A percentile compares a stretch with the other conserved stretches of the same genome.
Evolutionary conservation across 148 eudicot genomes (phyloP).

Genomic region (Camellia lanceoleosa): DNA sequence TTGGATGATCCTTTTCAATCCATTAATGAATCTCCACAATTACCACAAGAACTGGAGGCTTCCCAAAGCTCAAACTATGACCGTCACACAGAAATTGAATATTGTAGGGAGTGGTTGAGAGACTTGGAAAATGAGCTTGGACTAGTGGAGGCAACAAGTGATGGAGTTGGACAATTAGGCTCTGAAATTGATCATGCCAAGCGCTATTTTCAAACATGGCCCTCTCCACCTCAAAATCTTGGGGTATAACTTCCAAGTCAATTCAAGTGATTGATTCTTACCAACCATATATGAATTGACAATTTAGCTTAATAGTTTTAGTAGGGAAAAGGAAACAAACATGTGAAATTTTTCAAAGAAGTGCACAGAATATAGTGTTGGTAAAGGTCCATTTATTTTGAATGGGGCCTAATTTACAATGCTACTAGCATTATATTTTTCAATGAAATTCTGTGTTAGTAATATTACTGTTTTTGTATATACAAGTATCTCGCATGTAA

Average conservation of each 20-base stretch:
- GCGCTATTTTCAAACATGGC: background rate
- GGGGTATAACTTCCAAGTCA: background rate
- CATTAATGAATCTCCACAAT: background rate
- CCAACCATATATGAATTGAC: background rate
- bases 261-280: background rate
- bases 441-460: too few species aligned
- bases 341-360: too few species aligned
- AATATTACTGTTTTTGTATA: too few species aligned
- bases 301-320: too few species aligned
- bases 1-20: slow-evolving; percentile 13
- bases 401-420: too few species aligned
- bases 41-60: background rate
- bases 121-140: slow-evolving; percentile 44
- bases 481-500: too few species aligned
- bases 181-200: background rate
- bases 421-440: too few species aligned
- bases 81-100: background rate
- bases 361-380: too few species aligned
- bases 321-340: too few species aligned
- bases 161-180: background rate
- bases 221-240: background rate
- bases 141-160: slow-evolving; percentile 12
- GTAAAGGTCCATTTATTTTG: too few species aligned
- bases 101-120: slow-evolving; percentile 25
- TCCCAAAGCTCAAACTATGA: background rate